These are phyloP conservation scores for Tieghemostelium lacteum DNA, from an alignment of 78 protist species.

Conservation along the genomic window DNA sequence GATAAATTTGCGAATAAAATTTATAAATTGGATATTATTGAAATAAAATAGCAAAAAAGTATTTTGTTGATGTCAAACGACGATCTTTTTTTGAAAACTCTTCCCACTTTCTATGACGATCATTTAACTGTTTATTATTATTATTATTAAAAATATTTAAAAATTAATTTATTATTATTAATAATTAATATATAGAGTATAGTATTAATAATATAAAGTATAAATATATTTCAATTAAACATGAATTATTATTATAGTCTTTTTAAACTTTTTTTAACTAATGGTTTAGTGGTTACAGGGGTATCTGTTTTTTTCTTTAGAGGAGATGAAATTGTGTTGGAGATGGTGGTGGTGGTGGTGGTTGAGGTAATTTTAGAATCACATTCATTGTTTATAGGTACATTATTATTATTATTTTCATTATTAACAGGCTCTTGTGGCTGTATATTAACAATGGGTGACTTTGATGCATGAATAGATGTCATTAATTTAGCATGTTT, in stretches of 20 bases:
- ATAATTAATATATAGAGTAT: too few species aligned
- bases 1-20: too few species aligned
- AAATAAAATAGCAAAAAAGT: background rate
- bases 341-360: background rate
- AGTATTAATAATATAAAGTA: too few species aligned
- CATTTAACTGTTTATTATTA: too few species aligned
- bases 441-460: background rate
- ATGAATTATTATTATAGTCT: constrained; percentile 46
- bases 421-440: background rate
- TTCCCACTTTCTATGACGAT: too few species aligned
- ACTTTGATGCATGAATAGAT: constrained; percentile 81
- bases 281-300: background rate
- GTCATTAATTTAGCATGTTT: constrained; percentile 91
- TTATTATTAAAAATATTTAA: too few species aligned
- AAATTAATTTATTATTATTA: too few species aligned
- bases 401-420: background rate
- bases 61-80: background rate
- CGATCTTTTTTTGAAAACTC: background rate
- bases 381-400: too few species aligned
- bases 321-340: constrained; percentile 10
- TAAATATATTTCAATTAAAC: too few species aligned
- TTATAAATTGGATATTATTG: too few species aligned
- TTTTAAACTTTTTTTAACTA: constrained; percentile 56
- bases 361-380: too few species aligned
- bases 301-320: constrained; percentile 34